These are phyloP conservation scores for Closterium sp. DNA, from an alignment of 139 green algal genomes.

Conservation along the genomic window DNA sequence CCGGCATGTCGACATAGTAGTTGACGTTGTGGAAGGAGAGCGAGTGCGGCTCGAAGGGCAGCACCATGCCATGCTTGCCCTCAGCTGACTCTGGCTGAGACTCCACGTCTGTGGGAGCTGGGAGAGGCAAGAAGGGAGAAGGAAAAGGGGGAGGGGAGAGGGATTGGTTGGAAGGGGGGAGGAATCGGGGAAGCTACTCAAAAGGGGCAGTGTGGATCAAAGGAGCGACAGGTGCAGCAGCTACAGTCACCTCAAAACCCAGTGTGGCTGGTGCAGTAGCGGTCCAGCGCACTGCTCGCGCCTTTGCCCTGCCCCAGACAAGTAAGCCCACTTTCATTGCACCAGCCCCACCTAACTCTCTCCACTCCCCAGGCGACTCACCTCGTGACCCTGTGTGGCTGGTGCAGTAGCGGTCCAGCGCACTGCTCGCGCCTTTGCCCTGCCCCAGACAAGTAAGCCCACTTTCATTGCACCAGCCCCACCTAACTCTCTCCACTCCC, in stretches of 20 bases:
- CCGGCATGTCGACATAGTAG: conserved; percentile 46
- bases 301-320: background rate
- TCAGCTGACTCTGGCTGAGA: background rate
- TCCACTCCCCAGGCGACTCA: no score
- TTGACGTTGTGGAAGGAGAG: conserved; percentile 49
- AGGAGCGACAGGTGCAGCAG: background rate
- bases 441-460: no score
- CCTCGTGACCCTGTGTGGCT: background rate
- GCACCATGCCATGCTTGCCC: conserved; percentile 33
- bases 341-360: no score
- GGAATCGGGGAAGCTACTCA: background rate
- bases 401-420: background rate
- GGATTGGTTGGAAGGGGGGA: no score
- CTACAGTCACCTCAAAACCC: no score
- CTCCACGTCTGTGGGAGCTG: background rate
- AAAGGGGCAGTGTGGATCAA: background rate
- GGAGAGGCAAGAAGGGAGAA: background rate
- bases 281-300: background rate
- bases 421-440: background rate
- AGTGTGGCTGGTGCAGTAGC: background rate
- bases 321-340: no score
- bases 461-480: no score
- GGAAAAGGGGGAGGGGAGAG: background rate
- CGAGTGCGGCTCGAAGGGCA: conserved; percentile 38
- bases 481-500: no score